Evolutionary conservation across 2,329 filamentous ascomycete species (phyloP).

Genomic region (Ophiostoma australiae): DNA sequence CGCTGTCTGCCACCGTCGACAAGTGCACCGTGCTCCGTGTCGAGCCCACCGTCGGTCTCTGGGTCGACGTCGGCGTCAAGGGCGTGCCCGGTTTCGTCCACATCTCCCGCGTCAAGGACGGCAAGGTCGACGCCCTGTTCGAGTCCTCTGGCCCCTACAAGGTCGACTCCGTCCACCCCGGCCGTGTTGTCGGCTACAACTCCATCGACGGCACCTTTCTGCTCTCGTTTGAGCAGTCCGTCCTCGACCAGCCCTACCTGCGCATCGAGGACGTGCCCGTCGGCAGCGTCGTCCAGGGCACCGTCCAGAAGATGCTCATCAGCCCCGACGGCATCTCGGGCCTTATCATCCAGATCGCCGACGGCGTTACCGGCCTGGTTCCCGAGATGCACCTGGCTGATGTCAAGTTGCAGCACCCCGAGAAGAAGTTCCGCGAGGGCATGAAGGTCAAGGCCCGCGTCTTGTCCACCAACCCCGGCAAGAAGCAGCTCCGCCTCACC

Average conservation of each 20-base stretch:
- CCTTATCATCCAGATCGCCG: constrained; percentile 75
- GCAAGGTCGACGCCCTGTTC: constrained; percentile 78
- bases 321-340: constrained; percentile 73
- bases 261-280: constrained; percentile 85
- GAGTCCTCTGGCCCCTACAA: constrained; percentile 73
- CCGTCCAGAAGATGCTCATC: constrained; percentile 77
- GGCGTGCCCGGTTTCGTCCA: constrained; percentile 83
- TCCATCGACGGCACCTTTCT: constrained; percentile 79
- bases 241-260: constrained; percentile 83
- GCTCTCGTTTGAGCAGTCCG: constrained; percentile 72
- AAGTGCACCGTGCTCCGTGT: constrained; percentile 75
- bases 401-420: constrained; percentile 79
- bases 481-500: constrained; percentile 77
- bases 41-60: constrained; percentile 74
- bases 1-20: constrained; percentile 70
- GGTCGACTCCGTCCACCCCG: constrained; percentile 70
- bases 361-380: constrained; percentile 85
- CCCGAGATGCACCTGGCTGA: constrained; percentile 86
- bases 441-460: constrained; percentile 80
- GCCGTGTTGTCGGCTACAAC: constrained; percentile 81
- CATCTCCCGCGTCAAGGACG: constrained; percentile 86
- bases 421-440: constrained; percentile 91
- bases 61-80: constrained; percentile 64
- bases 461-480: constrained; percentile 69
- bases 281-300: constrained; percentile 74